Evolutionary conservation across 805 yeast genomes (phyloP), one percentile per base, ranked within the genome.

Genomic region (Kazachstania psychrophila): DNA sequence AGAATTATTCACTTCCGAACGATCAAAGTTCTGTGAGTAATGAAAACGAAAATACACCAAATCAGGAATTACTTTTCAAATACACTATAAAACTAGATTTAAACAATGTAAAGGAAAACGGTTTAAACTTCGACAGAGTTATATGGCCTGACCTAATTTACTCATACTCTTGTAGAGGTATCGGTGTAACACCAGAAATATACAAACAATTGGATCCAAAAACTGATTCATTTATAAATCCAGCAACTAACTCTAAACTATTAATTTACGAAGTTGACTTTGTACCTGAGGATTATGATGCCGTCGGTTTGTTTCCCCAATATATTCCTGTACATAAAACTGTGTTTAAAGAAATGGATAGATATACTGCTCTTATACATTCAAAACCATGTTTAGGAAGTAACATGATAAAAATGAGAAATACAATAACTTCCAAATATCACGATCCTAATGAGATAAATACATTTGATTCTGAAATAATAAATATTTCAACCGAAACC

Each of bases 271-370:
- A 30, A 15, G 34, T 46, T 3, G 35, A 42, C 12, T 28, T 31
- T 8, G 36, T 41, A 3, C 47, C 51, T 5, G 28, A 31, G 2
- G 48, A 40, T 3, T 41, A 32, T 13, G 40, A 49, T 14, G 54
- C 48, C 2, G 38, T 51, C 14, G 59, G 56, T 2, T 38, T 55
- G 9, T 50, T 52, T 23, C 60, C 60, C 2, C 37, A 39, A 13
- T 42, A 38, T 31, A 39, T 40, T 15, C 31, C 27, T 12, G 30
- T 41, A 1, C 58, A 52, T 19, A 40, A 28, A 12, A 20, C 19
- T 4, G 22, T 36, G 5, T 48, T 50, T 31, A 28, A 40, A 2
- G 51, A 43, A 8, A 8, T 42, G 2, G 45, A 45, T 17, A 15
- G 34, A 1, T 43, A 28, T 25, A 38, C 38, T 17, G 44, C 52